A percentile compares a stretch with the other conserved stretches of the same genome.
phyloP scores from a whole-genome alignment of 805 yeast genomes.

The Saccharomycopsis sp. region DNA sequence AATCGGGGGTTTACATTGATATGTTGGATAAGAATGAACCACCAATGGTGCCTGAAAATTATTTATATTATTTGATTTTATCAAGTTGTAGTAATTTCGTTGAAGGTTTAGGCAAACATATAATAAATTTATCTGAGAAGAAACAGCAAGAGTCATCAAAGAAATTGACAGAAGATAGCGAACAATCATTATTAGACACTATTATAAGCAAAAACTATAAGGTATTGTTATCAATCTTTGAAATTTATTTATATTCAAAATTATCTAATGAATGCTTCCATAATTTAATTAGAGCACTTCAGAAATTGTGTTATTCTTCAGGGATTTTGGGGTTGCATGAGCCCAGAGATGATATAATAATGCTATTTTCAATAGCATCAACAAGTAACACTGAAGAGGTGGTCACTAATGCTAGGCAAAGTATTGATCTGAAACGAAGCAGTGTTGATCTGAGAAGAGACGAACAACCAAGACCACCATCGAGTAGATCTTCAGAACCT shows the following conservation, averaged over 20 bases:
- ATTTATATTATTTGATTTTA: constrained; percentile 51
- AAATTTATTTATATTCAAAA: constrained; percentile 53
- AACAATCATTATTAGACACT: constrained; percentile 16
- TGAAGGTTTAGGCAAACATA: constrained; percentile 60
- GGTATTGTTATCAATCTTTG: constrained; percentile 37
- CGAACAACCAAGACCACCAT: not conserved
- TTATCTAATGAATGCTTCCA: constrained; percentile 69
- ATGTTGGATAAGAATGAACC: constrained; percentile 76
- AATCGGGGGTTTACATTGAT: constrained; percentile 62
- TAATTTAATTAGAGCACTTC: constrained; percentile 60
- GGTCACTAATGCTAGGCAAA: not conserved
- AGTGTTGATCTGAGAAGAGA: not conserved
- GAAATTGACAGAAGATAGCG: constrained; percentile 1
- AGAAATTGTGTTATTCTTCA: constrained; percentile 73
- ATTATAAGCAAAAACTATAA: constrained; percentile 33
- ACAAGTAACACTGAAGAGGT: constrained; percentile 33
- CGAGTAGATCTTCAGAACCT: not conserved
- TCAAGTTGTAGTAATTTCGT: constrained; percentile 46
- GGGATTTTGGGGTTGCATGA: constrained; percentile 59
- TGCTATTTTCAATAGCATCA: constrained; percentile 39
- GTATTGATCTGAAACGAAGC: not conserved
- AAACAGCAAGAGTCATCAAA: not conserved
- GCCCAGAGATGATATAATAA: constrained; percentile 51
- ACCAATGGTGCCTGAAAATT: constrained; percentile 58
- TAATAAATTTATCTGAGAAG: constrained; percentile 34